Conservation (phyloP, 106 monocot genomes). For the Dendrobium nobile region DNA sequence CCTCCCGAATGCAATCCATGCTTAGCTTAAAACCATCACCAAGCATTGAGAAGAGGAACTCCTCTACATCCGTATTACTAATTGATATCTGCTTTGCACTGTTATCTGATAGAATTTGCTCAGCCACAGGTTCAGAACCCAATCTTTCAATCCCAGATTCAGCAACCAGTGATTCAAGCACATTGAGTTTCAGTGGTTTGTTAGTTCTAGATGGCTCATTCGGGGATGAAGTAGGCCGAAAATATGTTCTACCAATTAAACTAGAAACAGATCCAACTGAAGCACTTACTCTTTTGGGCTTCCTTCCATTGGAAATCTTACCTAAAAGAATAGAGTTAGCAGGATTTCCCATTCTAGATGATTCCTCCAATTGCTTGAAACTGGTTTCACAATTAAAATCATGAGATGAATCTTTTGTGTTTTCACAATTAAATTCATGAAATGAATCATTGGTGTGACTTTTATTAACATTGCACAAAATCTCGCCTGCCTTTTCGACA, state of each 20-base stretch:
- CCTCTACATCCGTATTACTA: constrained; percentile 38
- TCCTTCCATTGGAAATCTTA: constrained; percentile 17
- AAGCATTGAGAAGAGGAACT: constrained; percentile 80
- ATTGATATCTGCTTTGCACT: constrained; percentile 6
- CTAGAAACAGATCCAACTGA: constrained; percentile 58
- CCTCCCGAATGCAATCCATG: constrained; percentile 44
- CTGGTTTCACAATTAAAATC: constrained; percentile 6
- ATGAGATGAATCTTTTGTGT: constrained; percentile 9
- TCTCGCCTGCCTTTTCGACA: constrained; percentile 49
- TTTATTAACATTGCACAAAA: constrained; percentile 37
- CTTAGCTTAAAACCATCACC: constrained; percentile 79
- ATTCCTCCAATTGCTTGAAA: constrained; percentile 10
- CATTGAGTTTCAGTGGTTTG: constrained; percentile 36
- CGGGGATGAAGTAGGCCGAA: constrained; percentile 3
- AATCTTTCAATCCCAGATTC: not conserved
- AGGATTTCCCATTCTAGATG: constrained; percentile 4
- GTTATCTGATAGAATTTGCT: not conserved
- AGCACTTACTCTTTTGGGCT: constrained; percentile 36
- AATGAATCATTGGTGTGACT: constrained; percentile 6
- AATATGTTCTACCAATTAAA: constrained; percentile 49
- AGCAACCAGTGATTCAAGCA: constrained; percentile 19
- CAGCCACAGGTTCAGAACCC: not conserved
- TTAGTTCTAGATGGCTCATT: constrained; percentile 22
- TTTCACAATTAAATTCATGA: constrained; percentile 19
- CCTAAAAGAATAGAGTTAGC: not conserved